Conservation (phyloP, 495 filamentous ascomycete genomes). For the Rhypophila decipiens region DNA sequence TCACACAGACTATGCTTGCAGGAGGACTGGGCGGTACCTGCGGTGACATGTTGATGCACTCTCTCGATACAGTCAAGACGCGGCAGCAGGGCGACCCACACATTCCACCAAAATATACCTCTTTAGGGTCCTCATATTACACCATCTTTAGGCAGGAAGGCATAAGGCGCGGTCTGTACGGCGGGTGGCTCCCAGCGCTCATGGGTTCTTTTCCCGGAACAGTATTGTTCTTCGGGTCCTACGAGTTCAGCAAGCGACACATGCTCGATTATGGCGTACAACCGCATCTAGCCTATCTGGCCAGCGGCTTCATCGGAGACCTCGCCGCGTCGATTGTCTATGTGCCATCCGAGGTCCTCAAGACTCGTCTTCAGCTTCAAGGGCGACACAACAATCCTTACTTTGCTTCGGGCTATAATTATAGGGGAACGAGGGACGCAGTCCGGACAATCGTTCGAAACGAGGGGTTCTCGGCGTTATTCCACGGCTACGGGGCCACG, state of each 20-base stretch:
- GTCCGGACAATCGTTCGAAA: constrained; percentile 71
- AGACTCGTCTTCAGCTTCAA: constrained; percentile 90
- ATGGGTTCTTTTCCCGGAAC: constrained; percentile 92
- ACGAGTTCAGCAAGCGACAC: constrained; percentile 87
- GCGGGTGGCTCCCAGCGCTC: constrained; percentile 82
- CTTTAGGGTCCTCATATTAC: constrained; percentile 79
- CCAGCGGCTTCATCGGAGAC: constrained; percentile 83
- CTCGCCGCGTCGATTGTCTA: constrained; percentile 87
- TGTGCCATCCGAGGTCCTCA: constrained; percentile 93
- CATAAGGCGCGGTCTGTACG: constrained; percentile 79
- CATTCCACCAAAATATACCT: constrained; percentile 84
- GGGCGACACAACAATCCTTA: constrained; percentile 91
- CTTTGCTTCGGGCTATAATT: constrained; percentile 92
- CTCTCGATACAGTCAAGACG: constrained; percentile 98
- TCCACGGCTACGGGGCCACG: constrained; percentile 91
- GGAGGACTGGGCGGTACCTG: constrained; percentile 85
- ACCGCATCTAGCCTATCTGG: constrained; percentile 73
- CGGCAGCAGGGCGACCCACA: constrained; percentile 93
- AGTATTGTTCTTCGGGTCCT: constrained; percentile 89
- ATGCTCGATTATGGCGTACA: constrained; percentile 79
- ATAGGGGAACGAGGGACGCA: constrained; percentile 72
- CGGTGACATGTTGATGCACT: constrained; percentile 98
- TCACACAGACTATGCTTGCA: constrained; percentile 77
- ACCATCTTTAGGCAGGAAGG: constrained; percentile 94
- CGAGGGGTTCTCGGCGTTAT: constrained; percentile 80